These are phyloP conservation scores for Daphne laureola DNA, from an alignment of 441 rosid genomes.

Conservation along the genomic window DNA sequence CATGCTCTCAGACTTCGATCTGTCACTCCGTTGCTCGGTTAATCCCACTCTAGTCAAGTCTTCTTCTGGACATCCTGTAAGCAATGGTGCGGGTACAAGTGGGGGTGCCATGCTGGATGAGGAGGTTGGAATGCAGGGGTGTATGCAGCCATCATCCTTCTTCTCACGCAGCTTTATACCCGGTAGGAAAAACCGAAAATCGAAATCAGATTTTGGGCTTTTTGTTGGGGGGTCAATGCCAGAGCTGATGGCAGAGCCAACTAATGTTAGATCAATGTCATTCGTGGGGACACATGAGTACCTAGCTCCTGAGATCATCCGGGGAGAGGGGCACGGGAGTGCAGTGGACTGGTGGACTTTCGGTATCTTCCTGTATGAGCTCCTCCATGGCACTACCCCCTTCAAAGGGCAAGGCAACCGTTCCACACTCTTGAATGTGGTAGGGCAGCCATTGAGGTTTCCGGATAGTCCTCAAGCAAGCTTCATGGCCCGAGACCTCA, in stretches of 20 bases:
- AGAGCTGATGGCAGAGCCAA: slow-evolving; percentile 84
- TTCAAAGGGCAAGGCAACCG: slow-evolving; percentile 80
- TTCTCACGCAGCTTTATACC: slow-evolving; percentile 76
- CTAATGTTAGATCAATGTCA: slow-evolving; percentile 79
- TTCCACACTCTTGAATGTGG: slow-evolving; percentile 71
- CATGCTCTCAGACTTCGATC: slow-evolving; percentile 86
- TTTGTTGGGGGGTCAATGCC: slow-evolving; percentile 57
- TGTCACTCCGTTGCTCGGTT: slow-evolving; percentile 83
- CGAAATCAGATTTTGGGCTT: slow-evolving; percentile 70
- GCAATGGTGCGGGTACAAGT: slow-evolving; percentile 16
- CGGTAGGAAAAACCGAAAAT: slow-evolving; percentile 58
- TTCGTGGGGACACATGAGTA: slow-evolving; percentile 92
- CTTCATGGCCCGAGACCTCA: slow-evolving; percentile 59
- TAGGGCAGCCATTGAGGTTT: slow-evolving; percentile 69
- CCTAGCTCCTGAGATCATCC: slow-evolving; percentile 75
- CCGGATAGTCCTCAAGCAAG: slow-evolving; percentile 72
- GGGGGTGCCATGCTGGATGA: slow-evolving; percentile 47
- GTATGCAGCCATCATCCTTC: slow-evolving; percentile 67
- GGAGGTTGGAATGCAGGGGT: slow-evolving; percentile 45
- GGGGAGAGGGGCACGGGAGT: slow-evolving; percentile 91
- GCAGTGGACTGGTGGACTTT: slow-evolving; percentile 97
- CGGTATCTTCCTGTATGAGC: slow-evolving; percentile 76
- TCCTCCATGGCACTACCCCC: slow-evolving; percentile 70
- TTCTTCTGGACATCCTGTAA: slow-evolving; percentile 36
- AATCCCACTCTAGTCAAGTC: slow-evolving; percentile 77